Base-by-base conservation (phyloP, 2,329 filamentous ascomycete species). In the Diaporthe velutina region DNA sequence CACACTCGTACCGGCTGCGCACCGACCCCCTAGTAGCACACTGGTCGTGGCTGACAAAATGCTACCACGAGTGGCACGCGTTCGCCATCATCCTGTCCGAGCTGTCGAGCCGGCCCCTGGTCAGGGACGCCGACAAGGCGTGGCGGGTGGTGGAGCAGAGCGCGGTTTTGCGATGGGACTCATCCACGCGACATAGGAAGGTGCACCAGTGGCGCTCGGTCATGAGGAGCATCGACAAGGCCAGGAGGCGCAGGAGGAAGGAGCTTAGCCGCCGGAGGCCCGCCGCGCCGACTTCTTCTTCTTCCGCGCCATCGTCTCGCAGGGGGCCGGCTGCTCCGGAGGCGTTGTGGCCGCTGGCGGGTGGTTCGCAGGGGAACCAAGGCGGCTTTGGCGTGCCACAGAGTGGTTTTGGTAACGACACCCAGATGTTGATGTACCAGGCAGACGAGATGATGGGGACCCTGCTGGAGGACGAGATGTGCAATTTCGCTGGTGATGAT, bases 191-290 rank as follows among this genome's bases (percentile, higher is more conserved):
- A 15, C 61, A 67, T 17, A 38, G 61, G 2, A 33, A 17, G 40
- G 42, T 67, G 17, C 61, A 67, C 61, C 61, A 67, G 61, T 67
- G 61, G 61, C 61, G 61, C 19, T 67, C 61, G 9, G 61, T 67
- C 7, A 67, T 67, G 61, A 33, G 61, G 61, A 67, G 42, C 10
- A 67, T 67, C 40, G 61, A 67, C 42, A 67, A 52, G 61, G 61
- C 61, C 0, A 48, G 61, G 28, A 33, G 61, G 40, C 40, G 61
- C 42, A 50, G 61, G 25, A 67, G 25, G 10, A 67, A 67, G 25
- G 61, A 67, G 42, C 40, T 67, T 2, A 42, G 40, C 3, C 40
- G 61, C 25, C 61, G 61, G 5, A 40, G 22, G n/a, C 57, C 57
- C 25, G 57, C 35, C 3, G 12, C 10, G 2, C n/a, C 57, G 4